Evolutionary conservation across 345 rosid genomes (phyloP), one percentile per base, ranked within the genome.

Genomic region (Sapria himalayana): DNA sequence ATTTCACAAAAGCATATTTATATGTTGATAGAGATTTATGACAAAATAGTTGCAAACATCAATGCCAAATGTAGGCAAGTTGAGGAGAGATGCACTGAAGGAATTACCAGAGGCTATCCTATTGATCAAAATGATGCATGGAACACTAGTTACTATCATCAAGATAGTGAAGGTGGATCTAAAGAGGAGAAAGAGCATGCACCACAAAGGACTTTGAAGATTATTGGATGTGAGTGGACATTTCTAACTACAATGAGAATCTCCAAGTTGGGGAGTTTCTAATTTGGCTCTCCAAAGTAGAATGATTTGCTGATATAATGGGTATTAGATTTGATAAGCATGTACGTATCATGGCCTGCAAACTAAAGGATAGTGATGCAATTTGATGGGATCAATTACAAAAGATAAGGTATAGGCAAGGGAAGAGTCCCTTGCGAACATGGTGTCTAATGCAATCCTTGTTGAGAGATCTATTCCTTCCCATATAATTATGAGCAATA

Each of bases 401-500:
- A n/a, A 3, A 0, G 4, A 25, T 9, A 4, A 3, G 31, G 3
- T 0, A 5, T 0, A 0, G 9, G 5, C 1, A 38, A 31, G 25
- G 46, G 3, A 44, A 12, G 25, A 12, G 12, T n/a, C 7, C 7
- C 2, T 6, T 50, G 0, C 8, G 2, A 4, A 2, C 9, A 0
- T 50, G 32, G 56, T 8, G 5, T 2, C 6, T 0, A 7, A 50
- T 50, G 47, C 29, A 43, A 16, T 7, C 32, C 15, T 23, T 24
- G 3, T 1, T 31, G 22, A 23, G 3, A 4, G 21, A 5, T 1
- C 4, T n/a, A 9, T 44, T 38, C 16, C n/a, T 57, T 3, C 42
- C 19, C 12, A 10, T 3, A n/a, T 1, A 7, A 57, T 15, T 38
- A 45, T 32, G 41, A 49, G 5, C 55, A 49, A 9, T 6, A 12